Evolutionary conservation across 2,329 filamentous ascomycete genomes (phyloP).

Genomic region (Nemania diffusa): DNA sequence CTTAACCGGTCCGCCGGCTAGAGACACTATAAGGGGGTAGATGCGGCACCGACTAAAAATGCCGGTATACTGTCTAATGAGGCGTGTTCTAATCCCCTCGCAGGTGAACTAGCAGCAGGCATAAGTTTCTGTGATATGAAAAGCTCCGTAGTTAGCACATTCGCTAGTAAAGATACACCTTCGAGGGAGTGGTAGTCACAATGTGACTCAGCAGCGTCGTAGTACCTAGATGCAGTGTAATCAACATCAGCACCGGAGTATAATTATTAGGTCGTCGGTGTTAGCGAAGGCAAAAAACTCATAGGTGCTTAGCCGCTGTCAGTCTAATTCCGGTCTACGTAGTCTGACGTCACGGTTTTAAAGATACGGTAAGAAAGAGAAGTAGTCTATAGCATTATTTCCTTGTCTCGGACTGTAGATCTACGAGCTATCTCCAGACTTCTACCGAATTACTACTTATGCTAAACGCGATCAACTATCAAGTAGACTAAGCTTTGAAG

Average conservation of each 20-base stretch:
- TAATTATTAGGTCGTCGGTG: neutral
- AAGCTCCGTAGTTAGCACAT: neutral
- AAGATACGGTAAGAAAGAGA: no score
- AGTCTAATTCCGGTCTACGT: neutral
- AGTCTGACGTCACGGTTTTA: neutral
- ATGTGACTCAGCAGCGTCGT: neutral
- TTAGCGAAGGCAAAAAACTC: neutral
- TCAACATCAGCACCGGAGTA: neutral
- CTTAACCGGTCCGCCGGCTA: neutral
- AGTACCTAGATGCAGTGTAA: neutral
- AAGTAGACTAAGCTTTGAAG: no score
- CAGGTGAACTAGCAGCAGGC: neutral
- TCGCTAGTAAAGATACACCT: neutral
- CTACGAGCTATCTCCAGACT: no score
- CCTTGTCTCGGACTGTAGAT: neutral
- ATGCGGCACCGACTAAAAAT: neutral
- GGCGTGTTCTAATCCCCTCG: neutral
- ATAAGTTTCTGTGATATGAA: neutral
- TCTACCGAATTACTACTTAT: no score
- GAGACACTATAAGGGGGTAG: neutral
- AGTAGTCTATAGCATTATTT: no score
- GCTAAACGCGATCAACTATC: no score
- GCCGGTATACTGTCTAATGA: neutral
- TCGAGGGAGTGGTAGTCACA: neutral
- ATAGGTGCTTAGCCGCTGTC: neutral